A percentile compares a stretch with the other conserved stretches of the same genome.
Evolutionary conservation across 495 filamentous ascomycete genomes (phyloP).

Genomic region (Podospora australis): DNA sequence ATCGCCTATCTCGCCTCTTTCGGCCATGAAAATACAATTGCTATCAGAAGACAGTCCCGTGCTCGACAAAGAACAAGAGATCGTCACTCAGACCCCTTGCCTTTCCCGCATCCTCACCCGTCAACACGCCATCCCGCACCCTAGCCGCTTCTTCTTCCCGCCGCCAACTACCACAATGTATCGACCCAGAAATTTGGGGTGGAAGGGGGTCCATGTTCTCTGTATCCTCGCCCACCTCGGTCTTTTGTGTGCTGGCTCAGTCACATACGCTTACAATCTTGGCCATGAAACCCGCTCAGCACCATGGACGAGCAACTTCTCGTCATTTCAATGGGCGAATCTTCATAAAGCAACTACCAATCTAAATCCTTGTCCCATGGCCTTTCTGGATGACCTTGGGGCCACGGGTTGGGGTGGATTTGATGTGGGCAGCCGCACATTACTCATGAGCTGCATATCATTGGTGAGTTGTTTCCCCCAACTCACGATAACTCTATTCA

Average conservation of each 20-base stretch:
- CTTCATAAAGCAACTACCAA: neutral
- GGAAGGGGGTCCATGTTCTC: slow-evolving; percentile 24
- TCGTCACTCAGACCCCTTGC: no score
- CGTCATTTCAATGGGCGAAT: neutral
- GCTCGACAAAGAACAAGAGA: no score
- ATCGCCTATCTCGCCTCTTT: no score
- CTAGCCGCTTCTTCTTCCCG: neutral
- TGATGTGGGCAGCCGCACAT: slow-evolving; percentile 10
- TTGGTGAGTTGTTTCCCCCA: slow-evolving; percentile 13
- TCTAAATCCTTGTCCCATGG: neutral
- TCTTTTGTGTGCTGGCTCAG: slow-evolving; percentile 13
- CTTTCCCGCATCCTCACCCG: no score
- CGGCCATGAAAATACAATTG: no score
- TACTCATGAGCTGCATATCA: slow-evolving; percentile 12
- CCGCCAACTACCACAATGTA: slow-evolving; percentile 18
- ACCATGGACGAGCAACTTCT: slow-evolving; percentile 1
- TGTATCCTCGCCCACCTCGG: slow-evolving; percentile 23
- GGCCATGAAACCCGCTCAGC: neutral
- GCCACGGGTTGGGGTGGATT: neutral
- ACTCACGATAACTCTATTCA: neutral
- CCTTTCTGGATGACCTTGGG: neutral
- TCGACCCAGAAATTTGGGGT: slow-evolving; percentile 22
- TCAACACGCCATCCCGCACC: no score
- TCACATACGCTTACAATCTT: slow-evolving; percentile 19
- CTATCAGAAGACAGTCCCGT: no score